phyloP scores from a whole-genome alignment of 768 basidiomycete species.

The Hypsizygus marmoreus region DNA sequence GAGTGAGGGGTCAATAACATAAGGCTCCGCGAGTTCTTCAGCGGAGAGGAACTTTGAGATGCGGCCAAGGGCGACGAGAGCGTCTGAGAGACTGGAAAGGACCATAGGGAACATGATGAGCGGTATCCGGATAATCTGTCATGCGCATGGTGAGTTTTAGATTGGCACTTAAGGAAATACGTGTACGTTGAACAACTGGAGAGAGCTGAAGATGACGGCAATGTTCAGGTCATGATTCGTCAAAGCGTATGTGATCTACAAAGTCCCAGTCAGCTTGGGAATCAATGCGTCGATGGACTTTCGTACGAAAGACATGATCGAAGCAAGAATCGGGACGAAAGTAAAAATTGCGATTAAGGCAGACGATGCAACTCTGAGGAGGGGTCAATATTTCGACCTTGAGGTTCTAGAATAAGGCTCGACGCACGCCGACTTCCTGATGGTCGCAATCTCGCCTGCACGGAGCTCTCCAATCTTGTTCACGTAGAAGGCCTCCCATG shows the following conservation, averaged over 20 bases:
- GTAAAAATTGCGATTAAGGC: slow-evolving; percentile 45
- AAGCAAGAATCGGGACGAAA: slow-evolving; percentile 53
- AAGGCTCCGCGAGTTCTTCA: slow-evolving; percentile 54
- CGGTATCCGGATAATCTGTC: slow-evolving; percentile 59
- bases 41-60: slow-evolving; percentile 51
- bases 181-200: slow-evolving; percentile 61
- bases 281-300: not conserved
- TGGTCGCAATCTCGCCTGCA: slow-evolving; percentile 38
- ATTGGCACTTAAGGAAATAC: not conserved
- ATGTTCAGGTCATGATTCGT: slow-evolving; percentile 55
- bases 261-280: not conserved
- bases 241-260: slow-evolving; percentile 63
- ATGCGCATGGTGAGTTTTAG: not conserved
- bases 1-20: slow-evolving; percentile 40
- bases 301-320: slow-evolving; percentile 54
- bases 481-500: slow-evolving; percentile 57
- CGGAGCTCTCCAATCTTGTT: slow-evolving; percentile 42
- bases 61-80: slow-evolving; percentile 49
- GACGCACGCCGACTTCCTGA: slow-evolving; percentile 41
- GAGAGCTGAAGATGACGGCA: slow-evolving; percentile 55
- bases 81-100: slow-evolving; percentile 48
- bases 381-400: not conserved
- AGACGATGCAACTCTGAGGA: slow-evolving; percentile 34
- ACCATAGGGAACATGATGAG: slow-evolving; percentile 59
- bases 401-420: not conserved